Conservation (phyloP, 2,329 filamentous ascomycete genomes). For the Pseudogymnoascus sp. region DNA sequence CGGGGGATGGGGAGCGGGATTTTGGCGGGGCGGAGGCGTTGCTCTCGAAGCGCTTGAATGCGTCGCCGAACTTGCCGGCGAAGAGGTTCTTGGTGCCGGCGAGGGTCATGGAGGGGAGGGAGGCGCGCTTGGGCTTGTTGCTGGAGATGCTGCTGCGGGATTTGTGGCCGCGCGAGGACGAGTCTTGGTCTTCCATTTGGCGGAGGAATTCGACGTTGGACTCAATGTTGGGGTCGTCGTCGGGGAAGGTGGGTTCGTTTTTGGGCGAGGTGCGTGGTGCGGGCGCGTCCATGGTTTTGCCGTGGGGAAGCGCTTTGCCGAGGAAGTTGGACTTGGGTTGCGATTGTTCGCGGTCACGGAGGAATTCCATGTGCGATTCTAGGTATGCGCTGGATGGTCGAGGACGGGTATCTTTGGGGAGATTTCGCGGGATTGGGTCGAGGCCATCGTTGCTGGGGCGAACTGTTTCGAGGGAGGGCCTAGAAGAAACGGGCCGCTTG, state of each 20-base stretch:
- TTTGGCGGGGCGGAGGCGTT: constrained; percentile 33
- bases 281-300: constrained; percentile 15
- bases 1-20: constrained; percentile 34
- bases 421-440: constrained; percentile 50
- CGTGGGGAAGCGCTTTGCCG: constrained; percentile 25
- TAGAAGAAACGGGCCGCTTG: constrained; percentile 38
- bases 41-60: constrained; percentile 82
- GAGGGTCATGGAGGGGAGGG: constrained; percentile 58
- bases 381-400: constrained; percentile 78
- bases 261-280: constrained; percentile 30
- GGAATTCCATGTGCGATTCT: constrained; percentile 71
- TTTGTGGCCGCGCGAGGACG: constrained; percentile 42
- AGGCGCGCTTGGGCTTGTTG: constrained; percentile 59
- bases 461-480: constrained; percentile 63
- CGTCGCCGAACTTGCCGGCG: constrained; percentile 84
- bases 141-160: constrained; percentile 41
- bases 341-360: constrained; percentile 61
- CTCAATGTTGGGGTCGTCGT: constrained; percentile 54
- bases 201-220: constrained; percentile 80
- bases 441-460: constrained; percentile 57
- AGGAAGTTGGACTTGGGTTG: constrained; percentile 14
- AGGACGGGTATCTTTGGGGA: constrained; percentile 37
- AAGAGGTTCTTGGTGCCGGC: constrained; percentile 73
- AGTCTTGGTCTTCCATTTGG: constrained; percentile 58
- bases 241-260: constrained; percentile 14